Evolutionary conservation across 2,329 filamentous ascomycete genomes (phyloP), one percentile per base, ranked within the genome.

Genomic region (Aspergillus unguis): DNA sequence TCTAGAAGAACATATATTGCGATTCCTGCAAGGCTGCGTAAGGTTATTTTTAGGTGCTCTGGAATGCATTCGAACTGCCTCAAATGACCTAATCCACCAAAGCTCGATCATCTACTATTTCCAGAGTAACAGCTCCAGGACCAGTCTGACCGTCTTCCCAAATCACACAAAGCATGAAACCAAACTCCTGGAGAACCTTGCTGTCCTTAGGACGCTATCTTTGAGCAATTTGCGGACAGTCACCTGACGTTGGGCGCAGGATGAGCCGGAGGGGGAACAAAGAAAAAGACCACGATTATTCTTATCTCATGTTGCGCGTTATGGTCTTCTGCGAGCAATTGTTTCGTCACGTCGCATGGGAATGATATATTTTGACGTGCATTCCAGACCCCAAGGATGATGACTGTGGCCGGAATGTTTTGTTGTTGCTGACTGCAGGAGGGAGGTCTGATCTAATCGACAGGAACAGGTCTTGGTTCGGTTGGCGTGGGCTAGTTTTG

Each of bases 371-470:
- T 28, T 29, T 25, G 40, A 37, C 25, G 17, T n/a, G 7, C 10
- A 28, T n/a, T 37, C n/a, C 25, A 2, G 29, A 5, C 37, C n/a
- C 26, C 37, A 5, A 28, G n/a, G 27, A 41, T 9, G 9, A 26
- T 10, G n/a, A 23, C 8, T n/a, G 17, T 46, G 25, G 6, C 26
- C 33, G 17, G 42, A 27, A 23, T n/a, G 26, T 8, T 9, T 23
- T 29, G 43, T 27, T 8, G 9, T 28, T 25, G 36, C 37, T 48
- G 38, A 25, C 37, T 28, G 38, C 6, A 23, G 29, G 8, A 33
- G 17, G 5, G 27, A 25, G 38, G 49, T 49, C 45, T 37, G 45
- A 49, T n/a, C n/a, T 44, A 38, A 41, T 53, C 29, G n/a, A 33
- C 26, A 31, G 26, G 41, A 33, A 11, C 31, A 17, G 17, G 35